These are phyloP conservation scores for Thecaphora frezii DNA, from an alignment of 1,284 basidiomycete species.

Conservation along the genomic window DNA sequence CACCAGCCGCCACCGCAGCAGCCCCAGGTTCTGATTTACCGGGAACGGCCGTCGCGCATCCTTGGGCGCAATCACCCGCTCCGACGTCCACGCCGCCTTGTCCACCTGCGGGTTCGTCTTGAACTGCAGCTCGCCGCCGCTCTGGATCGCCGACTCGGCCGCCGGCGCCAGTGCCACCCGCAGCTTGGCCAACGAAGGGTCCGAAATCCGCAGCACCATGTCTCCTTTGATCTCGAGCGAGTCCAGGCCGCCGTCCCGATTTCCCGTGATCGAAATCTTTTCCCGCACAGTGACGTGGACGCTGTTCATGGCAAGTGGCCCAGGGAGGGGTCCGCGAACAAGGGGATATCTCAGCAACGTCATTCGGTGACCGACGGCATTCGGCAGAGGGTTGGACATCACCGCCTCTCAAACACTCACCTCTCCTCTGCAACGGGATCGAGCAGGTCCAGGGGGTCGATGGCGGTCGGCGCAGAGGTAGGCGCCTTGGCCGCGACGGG, in stretches of 20 bases:
- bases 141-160: conserved; percentile 67
- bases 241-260: conserved; percentile 86
- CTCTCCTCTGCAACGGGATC: conserved; percentile 77
- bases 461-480: conserved; percentile 60
- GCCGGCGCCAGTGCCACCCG: conserved; percentile 69
- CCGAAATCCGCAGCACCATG: conserved; percentile 84
- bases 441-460: conserved; percentile 60
- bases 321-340: background rate
- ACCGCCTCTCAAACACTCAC: no score
- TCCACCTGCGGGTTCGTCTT: conserved; percentile 95
- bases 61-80: conserved; percentile 77
- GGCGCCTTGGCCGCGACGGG: conserved; percentile 11
- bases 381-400: no score
- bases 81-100: conserved; percentile 72
- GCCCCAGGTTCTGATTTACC: conserved; percentile 75
- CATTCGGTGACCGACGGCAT: no score
- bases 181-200: conserved; percentile 74
- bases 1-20: conserved; percentile 84
- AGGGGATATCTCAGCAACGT: conserved; percentile 61
- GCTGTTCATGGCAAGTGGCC: conserved; percentile 61
- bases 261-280: conserved; percentile 74
- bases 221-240: conserved; percentile 90
- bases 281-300: conserved; percentile 86
- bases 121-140: conserved; percentile 72
- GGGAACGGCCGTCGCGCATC: conserved; percentile 83